Conservation (phyloP, 805 yeast genomes). For the Lipomyces kockii region DNA sequence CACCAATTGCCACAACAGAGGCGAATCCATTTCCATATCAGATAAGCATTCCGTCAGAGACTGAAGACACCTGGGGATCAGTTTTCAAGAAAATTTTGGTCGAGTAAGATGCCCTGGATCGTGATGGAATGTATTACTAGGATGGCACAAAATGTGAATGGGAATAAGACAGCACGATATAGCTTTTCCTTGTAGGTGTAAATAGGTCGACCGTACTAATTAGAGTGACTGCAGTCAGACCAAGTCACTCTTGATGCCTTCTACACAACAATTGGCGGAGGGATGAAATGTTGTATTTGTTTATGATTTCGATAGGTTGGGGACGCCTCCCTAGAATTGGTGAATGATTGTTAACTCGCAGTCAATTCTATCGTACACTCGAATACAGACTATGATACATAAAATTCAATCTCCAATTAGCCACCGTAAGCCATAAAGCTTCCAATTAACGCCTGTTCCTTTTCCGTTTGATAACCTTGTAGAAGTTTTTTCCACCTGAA, state of each 20-base stretch:
- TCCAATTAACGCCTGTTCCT: slow-evolving; percentile 54
- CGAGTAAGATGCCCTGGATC: slow-evolving; percentile 17
- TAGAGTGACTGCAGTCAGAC: too few species aligned
- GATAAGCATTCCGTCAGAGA: slow-evolving; percentile 44
- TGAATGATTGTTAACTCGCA: not conserved
- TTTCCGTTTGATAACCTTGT: slow-evolving; percentile 64
- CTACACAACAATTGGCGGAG: too few species aligned
- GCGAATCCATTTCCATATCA: slow-evolving; percentile 66
- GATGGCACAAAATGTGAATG: not conserved
- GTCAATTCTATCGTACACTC: not conserved
- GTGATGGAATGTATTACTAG: not conserved
- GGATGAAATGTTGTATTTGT: too few species aligned
- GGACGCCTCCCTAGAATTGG: not conserved
- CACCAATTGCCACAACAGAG: slow-evolving; percentile 71
- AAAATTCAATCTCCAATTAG: not conserved
- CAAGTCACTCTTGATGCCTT: too few species aligned
- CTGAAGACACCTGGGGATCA: slow-evolving; percentile 45
- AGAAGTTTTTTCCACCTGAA: slow-evolving; percentile 70
- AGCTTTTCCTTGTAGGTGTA: not conserved
- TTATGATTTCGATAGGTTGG: too few species aligned
- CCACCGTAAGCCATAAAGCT: not conserved
- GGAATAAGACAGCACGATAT: not conserved
- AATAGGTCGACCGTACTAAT: too few species aligned
- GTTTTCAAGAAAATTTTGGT: slow-evolving; percentile 45
- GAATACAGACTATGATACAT: not conserved